Conservation (phyloP, 495 filamentous ascomycete genomes). For the Aspergillus olivimuriae region DNA sequence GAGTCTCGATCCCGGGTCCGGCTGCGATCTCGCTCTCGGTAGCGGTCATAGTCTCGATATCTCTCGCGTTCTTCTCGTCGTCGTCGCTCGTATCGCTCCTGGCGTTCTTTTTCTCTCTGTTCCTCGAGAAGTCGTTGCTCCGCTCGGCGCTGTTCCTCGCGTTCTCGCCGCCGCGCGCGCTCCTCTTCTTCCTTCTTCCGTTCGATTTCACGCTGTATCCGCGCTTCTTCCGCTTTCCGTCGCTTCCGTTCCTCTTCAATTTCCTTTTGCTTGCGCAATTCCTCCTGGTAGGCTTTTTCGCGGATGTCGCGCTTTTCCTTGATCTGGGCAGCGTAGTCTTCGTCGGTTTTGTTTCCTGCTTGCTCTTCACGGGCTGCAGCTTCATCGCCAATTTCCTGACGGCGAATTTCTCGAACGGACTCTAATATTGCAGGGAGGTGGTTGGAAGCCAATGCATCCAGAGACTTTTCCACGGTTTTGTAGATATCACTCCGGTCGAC, state of each 20-base stretch:
- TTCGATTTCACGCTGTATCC: constrained; percentile 60
- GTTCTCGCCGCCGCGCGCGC: constrained; percentile 39
- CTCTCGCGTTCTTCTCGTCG: constrained; percentile 40
- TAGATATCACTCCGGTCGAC: constrained; percentile 79
- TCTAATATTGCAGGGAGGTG: constrained; percentile 56
- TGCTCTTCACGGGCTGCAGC: constrained; percentile 59
- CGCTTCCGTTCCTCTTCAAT: constrained; percentile 62
- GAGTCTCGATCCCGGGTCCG: constrained; percentile 23
- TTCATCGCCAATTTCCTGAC: constrained; percentile 69
- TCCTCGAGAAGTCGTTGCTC: constrained; percentile 46
- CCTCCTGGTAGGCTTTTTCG: constrained; percentile 58
- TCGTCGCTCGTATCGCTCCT: constrained; percentile 45
- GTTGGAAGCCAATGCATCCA: constrained; percentile 62
- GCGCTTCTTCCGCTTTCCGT: constrained; percentile 56
- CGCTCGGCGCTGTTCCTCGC: constrained; percentile 49
- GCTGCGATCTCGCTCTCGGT: constrained; percentile 26
- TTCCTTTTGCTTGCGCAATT: constrained; percentile 53
- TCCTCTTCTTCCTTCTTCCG: constrained; percentile 53
- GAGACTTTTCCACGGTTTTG: constrained; percentile 58
- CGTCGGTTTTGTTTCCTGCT: constrained; percentile 73
- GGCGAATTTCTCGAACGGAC: constrained; percentile 62
- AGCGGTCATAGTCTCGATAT: constrained; percentile 27
- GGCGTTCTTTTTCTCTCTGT: constrained; percentile 47
- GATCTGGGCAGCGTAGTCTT: constrained; percentile 69
- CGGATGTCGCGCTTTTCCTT: constrained; percentile 59